Evolutionary conservation across 2,329 filamentous ascomycete genomes (phyloP).

Genomic region (Sporothrix phasma): DNA sequence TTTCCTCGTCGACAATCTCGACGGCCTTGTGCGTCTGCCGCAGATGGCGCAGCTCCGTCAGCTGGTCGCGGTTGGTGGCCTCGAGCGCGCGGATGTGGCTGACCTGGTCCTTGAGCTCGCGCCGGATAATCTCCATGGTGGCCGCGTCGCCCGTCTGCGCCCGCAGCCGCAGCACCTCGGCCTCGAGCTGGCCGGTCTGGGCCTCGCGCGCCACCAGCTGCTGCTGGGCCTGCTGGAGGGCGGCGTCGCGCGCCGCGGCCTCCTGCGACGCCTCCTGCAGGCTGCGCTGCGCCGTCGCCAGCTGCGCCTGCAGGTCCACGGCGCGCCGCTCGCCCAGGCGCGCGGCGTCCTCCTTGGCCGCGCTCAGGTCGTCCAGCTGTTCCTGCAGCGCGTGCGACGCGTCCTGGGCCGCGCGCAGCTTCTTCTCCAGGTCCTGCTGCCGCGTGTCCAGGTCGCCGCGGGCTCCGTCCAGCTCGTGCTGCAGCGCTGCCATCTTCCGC

Average conservation of each 20-base stretch:
- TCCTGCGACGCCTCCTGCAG: conserved; percentile 52
- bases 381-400: conserved; percentile 66
- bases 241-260: conserved; percentile 42
- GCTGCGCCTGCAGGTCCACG: conserved; percentile 44
- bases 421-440: conserved; percentile 57
- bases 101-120: conserved; percentile 84
- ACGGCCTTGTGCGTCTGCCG: conserved; percentile 77
- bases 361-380: conserved; percentile 63
- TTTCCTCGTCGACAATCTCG: conserved; percentile 91
- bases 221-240: conserved; percentile 52
- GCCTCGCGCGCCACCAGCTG: conserved; percentile 59
- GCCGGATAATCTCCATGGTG: conserved; percentile 73
- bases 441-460: conserved; percentile 42
- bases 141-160: conserved; percentile 81
- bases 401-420: conserved; percentile 60
- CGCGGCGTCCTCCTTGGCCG: conserved; percentile 58
- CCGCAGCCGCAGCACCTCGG: conserved; percentile 73
- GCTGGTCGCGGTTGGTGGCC: conserved; percentile 67
- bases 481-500: conserved; percentile 40
- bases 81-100: conserved; percentile 83
- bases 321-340: conserved; percentile 47
- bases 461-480: conserved; percentile 42
- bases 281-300: conserved; percentile 36
- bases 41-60: conserved; percentile 68
- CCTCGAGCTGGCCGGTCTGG: conserved; percentile 65